phyloP scores from a whole-genome alignment of 208 protist species.

The Acanthamoeba culbertsoni region DNA sequence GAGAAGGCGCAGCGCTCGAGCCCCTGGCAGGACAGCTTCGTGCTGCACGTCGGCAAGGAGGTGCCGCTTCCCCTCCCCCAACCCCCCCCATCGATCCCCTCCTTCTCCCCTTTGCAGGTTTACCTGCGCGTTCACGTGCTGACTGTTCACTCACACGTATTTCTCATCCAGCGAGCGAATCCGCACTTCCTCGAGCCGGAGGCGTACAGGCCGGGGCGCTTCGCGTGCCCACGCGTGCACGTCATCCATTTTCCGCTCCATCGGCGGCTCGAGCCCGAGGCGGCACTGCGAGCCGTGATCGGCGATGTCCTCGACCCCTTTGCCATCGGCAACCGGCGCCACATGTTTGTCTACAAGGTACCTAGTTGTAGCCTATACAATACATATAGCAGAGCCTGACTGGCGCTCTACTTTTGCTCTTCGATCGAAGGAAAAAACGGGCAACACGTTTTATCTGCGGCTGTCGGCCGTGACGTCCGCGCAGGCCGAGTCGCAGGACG shows the following conservation, averaged over 20 bases:
- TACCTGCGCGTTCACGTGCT: background rate
- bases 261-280: conserved; percentile 2
- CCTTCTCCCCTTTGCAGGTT: background rate
- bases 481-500: background rate
- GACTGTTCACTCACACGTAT: background rate
- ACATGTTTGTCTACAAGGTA: conserved; percentile 59
- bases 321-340: conserved; percentile 26
- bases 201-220: background rate
- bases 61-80: background rate
- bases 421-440: background rate
- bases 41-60: conserved; percentile 50
- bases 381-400: background rate
- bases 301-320: conserved; percentile 17
- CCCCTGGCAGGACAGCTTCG: conserved; percentile 47
- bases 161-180: background rate
- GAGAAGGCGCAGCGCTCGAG: background rate
- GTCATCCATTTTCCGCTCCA: conserved; percentile 42
- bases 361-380: too few species aligned
- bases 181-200: background rate
- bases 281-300: conserved; percentile 36
- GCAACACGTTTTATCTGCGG: conserved; percentile 42
- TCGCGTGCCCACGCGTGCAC: conserved; percentile 38
- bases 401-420: background rate
- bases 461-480: background rate
- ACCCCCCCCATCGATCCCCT: background rate